Evolutionary conservation across 2,329 filamentous ascomycete species (phyloP).

Genomic region (Diaporthe longicolla): DNA sequence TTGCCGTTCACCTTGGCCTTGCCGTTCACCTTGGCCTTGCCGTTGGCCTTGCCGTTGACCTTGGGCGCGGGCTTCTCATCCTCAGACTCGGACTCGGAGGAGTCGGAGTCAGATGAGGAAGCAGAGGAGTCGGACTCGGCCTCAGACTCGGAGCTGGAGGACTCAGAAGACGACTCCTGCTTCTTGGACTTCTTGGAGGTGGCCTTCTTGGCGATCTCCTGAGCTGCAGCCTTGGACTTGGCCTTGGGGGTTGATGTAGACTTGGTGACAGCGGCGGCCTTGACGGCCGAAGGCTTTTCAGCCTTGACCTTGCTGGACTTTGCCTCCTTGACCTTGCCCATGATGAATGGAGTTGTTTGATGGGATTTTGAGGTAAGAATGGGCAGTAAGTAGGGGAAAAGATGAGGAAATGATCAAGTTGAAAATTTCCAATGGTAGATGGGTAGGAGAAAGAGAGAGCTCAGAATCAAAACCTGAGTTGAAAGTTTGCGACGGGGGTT

Average conservation of each 20-base stretch:
- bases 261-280: slow-evolving; percentile 78
- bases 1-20: slow-evolving; percentile 53
- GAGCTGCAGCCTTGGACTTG: slow-evolving; percentile 77
- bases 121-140: slow-evolving; percentile 55
- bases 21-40: slow-evolving; percentile 41
- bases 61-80: slow-evolving; percentile 54
- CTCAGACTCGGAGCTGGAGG: slow-evolving; percentile 49
- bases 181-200: slow-evolving; percentile 64
- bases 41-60: slow-evolving; percentile 47
- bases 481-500: slow-evolving; percentile 23
- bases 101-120: slow-evolving; percentile 53
- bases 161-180: slow-evolving; percentile 52
- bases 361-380: neutral
- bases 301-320: slow-evolving; percentile 66
- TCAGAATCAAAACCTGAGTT: slow-evolving; percentile 23
- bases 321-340: slow-evolving; percentile 77
- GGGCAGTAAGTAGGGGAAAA: slow-evolving; percentile 43
- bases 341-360: slow-evolving; percentile 56
- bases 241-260: slow-evolving; percentile 73
- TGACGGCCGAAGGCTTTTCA: slow-evolving; percentile 68
- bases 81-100: slow-evolving; percentile 51
- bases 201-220: slow-evolving; percentile 69
- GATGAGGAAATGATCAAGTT: slow-evolving; percentile 42
- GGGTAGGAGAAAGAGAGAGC: slow-evolving; percentile 33
- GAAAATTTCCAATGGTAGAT: slow-evolving; percentile 34